phyloP scores from a whole-genome alignment of 2,329 filamentous ascomycete species.

The Emergomyces africanus region DNA sequence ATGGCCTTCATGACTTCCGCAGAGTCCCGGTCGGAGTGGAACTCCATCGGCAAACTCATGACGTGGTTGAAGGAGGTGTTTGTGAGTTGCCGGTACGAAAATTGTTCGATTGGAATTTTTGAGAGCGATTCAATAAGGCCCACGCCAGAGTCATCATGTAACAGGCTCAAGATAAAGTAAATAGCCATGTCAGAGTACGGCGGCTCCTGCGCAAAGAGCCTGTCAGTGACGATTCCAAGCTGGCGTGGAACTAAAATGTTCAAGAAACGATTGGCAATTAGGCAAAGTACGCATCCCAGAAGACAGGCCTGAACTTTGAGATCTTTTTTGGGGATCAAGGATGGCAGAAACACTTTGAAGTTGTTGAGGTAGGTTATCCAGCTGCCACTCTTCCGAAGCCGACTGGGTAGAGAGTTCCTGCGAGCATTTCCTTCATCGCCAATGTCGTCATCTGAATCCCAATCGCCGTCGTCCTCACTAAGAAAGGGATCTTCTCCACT shows the following conservation, averaged over 20 bases:
- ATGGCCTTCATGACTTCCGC: not conserved
- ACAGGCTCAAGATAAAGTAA: not conserved
- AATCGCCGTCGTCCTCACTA: not conserved
- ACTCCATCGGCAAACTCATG: not conserved
- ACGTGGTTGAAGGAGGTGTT: not conserved
- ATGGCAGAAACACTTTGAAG: not conserved
- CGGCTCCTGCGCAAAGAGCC: not conserved
- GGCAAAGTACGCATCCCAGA: not conserved
- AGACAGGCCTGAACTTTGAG: not conserved
- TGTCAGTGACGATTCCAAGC: not conserved
- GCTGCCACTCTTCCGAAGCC: not conserved
- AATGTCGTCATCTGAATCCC: not conserved
- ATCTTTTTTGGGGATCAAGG: not conserved
- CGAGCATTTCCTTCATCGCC: not conserved
- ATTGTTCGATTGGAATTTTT: not conserved
- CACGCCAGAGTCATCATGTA: not conserved
- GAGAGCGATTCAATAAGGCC: not conserved
- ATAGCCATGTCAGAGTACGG: not conserved
- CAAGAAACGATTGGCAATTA: not conserved
- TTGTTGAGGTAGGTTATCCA: not conserved
- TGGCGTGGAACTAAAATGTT: not conserved
- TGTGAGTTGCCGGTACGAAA: not conserved
- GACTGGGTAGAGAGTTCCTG: not conserved
- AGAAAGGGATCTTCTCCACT: not conserved
- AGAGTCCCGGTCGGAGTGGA: not conserved